Evolutionary conservation across 2,329 filamentous ascomycete species (phyloP), one percentile per base, ranked within the genome.

Genomic region (Claviceps spartinae): DNA sequence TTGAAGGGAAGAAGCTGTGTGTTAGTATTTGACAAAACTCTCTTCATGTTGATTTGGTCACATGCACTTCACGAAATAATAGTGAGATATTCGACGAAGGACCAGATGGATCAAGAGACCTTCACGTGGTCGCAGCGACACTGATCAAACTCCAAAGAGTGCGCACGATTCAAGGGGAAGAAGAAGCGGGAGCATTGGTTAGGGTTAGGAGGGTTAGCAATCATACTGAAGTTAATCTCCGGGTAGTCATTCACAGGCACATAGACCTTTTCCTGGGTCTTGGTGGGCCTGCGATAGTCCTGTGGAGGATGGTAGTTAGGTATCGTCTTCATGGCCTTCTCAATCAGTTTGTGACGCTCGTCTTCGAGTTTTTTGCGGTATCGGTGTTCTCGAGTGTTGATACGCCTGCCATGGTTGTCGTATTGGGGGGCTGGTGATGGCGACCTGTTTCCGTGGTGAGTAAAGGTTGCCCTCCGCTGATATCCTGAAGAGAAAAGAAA

Each of bases 141-240:
- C 69, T 69, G 68, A 68, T 68, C 71, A 68, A 64, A 68, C 69
- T 70, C 71, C 67, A 71, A 65, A 63, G 56, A 62, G 46, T 40
- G 36, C 46, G 46, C 43, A 52, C 43, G 61, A 56, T 45, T 40
- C n/a, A 38, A 18, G 38, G 61, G 64, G 64, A 65, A 66, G 65
- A 59, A 62, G 62, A 51, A 55, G 57, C 52, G 63, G 59, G 59
- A 63, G 66, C 61, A 73, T 68, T 74, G 71, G 74, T 86, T 84
- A 86, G 82, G 76, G 82, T 86, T 85, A 83, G 59, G 59, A 82
- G 88, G 89, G 88, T 95, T 95, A 95, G 90, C 85, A 90, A 93
- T 91, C 91, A 91, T 96, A 98, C 93, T 98, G 88, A 98, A 98
- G 85, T 98, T 98, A 84, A 98, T 97, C 73, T 98, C 93, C 79